These are phyloP conservation scores for Fonsecaea pugnacius DNA, from an alignment of 2,329 filamentous ascomycete species.

Conservation along the genomic window DNA sequence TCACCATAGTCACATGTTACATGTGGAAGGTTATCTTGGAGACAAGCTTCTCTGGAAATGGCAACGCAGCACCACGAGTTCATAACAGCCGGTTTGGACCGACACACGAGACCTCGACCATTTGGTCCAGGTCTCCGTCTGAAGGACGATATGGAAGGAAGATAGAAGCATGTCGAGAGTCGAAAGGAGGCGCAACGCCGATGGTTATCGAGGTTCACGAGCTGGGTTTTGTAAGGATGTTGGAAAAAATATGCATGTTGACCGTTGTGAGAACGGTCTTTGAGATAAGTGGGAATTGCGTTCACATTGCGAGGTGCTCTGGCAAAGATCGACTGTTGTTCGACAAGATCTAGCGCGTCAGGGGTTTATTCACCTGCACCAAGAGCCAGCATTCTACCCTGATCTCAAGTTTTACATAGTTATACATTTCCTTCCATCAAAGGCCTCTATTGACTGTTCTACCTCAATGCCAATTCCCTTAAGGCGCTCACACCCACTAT, in stretches of 20 bases:
- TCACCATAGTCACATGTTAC: not conserved
- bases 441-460: not conserved
- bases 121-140: not conserved
- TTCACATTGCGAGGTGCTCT: not conserved
- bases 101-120: not conserved
- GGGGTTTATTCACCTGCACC: not conserved
- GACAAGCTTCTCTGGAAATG: not conserved
- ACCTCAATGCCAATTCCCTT: not conserved
- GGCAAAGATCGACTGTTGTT: not conserved
- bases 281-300: not conserved
- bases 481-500: not conserved
- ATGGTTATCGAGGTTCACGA: too few species aligned
- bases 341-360: not conserved
- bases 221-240: not conserved
- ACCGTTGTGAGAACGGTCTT: not conserved
- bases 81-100: too few species aligned
- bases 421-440: not conserved
- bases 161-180: not conserved
- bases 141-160: not conserved
- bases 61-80: not conserved
- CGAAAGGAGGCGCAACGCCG: not conserved
- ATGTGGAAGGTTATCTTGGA: not conserved
- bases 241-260: too few species aligned
- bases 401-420: not conserved
- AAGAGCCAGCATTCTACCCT: not conserved